A percentile compares a stretch with the other conserved stretches of the same genome.
phyloP scores from a whole-genome alignment of 2,329 filamentous ascomycete genomes.

The Pseudocercospora ulei region DNA sequence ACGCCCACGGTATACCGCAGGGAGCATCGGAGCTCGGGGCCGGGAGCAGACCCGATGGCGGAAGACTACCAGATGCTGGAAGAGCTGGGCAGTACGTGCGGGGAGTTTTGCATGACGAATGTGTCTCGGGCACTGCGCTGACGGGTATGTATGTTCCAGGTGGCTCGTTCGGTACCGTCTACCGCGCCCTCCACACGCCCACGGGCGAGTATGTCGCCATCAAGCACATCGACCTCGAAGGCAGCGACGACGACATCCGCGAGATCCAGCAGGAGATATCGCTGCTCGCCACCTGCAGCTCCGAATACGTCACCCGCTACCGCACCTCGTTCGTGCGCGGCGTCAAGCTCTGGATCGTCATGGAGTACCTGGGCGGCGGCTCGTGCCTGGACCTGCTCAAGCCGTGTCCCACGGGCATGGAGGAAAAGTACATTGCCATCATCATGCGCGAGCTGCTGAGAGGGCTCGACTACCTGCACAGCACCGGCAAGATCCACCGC shows the following conservation, averaged over 20 bases:
- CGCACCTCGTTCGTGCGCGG: conserved; percentile 92
- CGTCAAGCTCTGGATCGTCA: conserved; percentile 97
- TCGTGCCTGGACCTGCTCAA: conserved; percentile 91
- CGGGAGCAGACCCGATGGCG: conserved; percentile 47
- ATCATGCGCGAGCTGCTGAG: conserved; percentile 83
- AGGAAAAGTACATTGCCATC: conserved; percentile 83
- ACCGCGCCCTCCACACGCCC: conserved; percentile 84
- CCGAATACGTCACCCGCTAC: conserved; percentile 90
- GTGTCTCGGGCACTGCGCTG: conserved; percentile 38
- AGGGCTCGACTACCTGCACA: conserved; percentile 87
- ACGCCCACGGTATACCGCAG: conserved; percentile 7
- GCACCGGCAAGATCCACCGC: conserved; percentile 87
- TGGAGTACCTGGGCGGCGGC: conserved; percentile 93
- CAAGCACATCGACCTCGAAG: conserved; percentile 98
- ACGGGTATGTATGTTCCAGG: conserved; percentile 44
- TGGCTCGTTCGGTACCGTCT: conserved; percentile 92
- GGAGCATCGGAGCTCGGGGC: conserved; percentile 13
- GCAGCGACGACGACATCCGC: conserved; percentile 94
- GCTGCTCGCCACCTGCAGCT: conserved; percentile 87
- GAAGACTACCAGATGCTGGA: conserved; percentile 89
- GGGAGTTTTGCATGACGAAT: conserved; percentile 1
- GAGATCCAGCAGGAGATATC: conserved; percentile 97
- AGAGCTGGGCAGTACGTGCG: conserved; percentile 68
- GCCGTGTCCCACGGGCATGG: conserved; percentile 62
- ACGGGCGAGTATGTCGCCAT: conserved; percentile 93